Base-by-base conservation (phyloP, 371 early-diverging fungal species). In the Saksenaea vasiformis region DNA sequence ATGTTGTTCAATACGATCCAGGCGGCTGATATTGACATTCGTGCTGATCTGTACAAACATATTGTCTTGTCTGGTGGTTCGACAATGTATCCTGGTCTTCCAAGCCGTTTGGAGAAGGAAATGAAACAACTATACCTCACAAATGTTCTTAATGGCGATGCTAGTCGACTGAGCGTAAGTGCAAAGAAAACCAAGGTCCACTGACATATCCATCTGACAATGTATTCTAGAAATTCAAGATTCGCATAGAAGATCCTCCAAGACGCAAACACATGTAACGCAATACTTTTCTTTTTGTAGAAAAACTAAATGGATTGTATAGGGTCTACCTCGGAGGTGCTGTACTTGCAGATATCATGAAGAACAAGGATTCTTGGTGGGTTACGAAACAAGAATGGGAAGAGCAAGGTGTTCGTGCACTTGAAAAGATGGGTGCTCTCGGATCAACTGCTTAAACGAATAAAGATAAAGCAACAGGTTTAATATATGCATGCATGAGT, bases 61-160 rank as follows among this genome's bases (percentile, higher is more conserved):
- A 94, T 98, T 73, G 95, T 98, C 27, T 84, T 98, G 17, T 97
- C 98, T 54, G 99, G 99, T 62, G 99, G 99, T 26, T 92, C 96
- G 2, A 93, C 98, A 62, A 96, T 98, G 98, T 98, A 97, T 75
- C 95, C 98, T 15, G 99, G 99, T 62, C 84, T 98, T 51, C 97
- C 98, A 34, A 89, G 89, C 73, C 92, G 99, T 47, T 83, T 98
- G 47, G 98, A 97, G 78, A 97, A 97, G 86, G 99, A 98, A 79
- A 80, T 98, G 70, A 98, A 97, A 75, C 96, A 97, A 79, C 80
- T 98, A 44, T 98, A 98, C 74, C 82, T 98, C 60, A 86, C 89
- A 38, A 86, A 89, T 47, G 94, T 95, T 15, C 87, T 97, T 57
- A 84, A 90, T 62, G 94, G 93, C 17, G 96, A 98, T 76, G 81